Percentiles rank a stretch among this genome's conserved stretches.
These are phyloP conservation scores for Talaromyces islandicus DNA, from an alignment of 2,329 filamentous ascomycete species.

Conservation along the genomic window DNA sequence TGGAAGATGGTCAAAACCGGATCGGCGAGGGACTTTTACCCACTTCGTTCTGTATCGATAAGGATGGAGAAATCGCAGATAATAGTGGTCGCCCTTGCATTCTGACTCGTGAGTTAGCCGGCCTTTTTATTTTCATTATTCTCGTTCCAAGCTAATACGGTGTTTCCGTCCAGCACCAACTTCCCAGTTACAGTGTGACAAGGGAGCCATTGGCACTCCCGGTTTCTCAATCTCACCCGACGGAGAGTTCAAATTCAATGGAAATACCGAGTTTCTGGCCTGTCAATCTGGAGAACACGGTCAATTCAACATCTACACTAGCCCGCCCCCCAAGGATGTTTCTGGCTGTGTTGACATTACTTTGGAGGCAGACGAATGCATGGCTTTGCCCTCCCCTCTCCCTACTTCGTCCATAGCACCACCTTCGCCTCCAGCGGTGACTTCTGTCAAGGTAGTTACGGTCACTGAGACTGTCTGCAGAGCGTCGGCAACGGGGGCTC, in stretches of 20 bases:
- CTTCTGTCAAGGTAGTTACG: conserved; percentile 7
- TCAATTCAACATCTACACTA: conserved; percentile 39
- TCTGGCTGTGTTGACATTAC: conserved; percentile 30
- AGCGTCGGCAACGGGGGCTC: neutral
- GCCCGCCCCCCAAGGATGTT: conserved; percentile 21
- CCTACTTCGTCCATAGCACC: neutral
- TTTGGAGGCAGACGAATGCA: conserved; percentile 34
- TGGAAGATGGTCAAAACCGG: conserved; percentile 57
- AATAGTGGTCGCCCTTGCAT: conserved; percentile 55
- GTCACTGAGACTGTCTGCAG: conserved; percentile 7
- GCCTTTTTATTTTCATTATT: neutral
- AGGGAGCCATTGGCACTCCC: conserved; percentile 43
- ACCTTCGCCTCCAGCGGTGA: conserved; percentile 7
- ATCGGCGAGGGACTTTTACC: conserved; percentile 45
- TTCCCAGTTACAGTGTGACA: conserved; percentile 58
- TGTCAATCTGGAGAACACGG: conserved; percentile 49
- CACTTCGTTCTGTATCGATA: conserved; percentile 51
- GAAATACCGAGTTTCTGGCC: conserved; percentile 51
- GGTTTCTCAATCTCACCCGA: conserved; percentile 54
- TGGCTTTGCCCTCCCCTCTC: conserved; percentile 10
- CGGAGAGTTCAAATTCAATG: conserved; percentile 49
- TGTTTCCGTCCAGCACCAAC: conserved; percentile 41
- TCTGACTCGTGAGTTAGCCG: conserved; percentile 48
- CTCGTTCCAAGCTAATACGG: neutral
- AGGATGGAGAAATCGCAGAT: conserved; percentile 51